Conservation (phyloP, 768 basidiomycete species). For the Myochromella boudieri region DNA sequence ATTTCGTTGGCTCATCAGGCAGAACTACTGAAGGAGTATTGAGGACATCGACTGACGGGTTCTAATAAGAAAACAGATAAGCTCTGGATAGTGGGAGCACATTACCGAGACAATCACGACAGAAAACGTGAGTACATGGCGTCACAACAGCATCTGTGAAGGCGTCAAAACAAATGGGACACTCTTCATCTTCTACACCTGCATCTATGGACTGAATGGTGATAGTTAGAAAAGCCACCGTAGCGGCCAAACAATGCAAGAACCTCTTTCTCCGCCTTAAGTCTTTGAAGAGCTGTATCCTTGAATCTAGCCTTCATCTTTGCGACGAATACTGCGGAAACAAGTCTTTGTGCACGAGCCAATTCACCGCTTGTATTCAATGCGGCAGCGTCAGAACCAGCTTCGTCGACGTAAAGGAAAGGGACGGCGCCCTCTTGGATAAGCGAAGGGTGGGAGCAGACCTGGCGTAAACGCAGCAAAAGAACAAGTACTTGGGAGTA, state of each 20-base stretch:
- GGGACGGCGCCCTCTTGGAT: slow-evolving; percentile 56
- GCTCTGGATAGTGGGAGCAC: slow-evolving; percentile 1
- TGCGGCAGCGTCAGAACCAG: slow-evolving; percentile 24
- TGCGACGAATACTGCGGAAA: slow-evolving; percentile 48
- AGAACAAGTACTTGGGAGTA: slow-evolving; percentile 55
- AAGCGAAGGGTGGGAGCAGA: slow-evolving; percentile 67
- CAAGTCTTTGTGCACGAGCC: slow-evolving; percentile 41
- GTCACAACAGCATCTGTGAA: slow-evolving; percentile 57
- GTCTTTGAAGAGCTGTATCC: slow-evolving; percentile 38
- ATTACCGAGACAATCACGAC: slow-evolving; percentile 57
- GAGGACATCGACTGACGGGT: slow-evolving; percentile 44
- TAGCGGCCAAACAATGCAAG: too few species aligned
- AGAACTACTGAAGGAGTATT: slow-evolving; percentile 34
- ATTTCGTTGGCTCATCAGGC: slow-evolving; percentile 31
- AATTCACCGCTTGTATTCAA: slow-evolving; percentile 38
- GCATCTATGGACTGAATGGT: slow-evolving; percentile 49
- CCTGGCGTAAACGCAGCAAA: slow-evolving; percentile 57
- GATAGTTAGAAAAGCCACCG: too few species aligned
- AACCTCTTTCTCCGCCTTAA: slow-evolving; percentile 56
- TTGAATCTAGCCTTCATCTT: slow-evolving; percentile 48
- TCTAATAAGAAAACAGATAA: slow-evolving; percentile 1
- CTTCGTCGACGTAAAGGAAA: slow-evolving; percentile 41
- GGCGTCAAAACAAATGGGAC: slow-evolving; percentile 66
- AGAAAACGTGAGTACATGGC: slow-evolving; percentile 61
- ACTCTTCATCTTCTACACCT: slow-evolving; percentile 55